Base-by-base conservation (phyloP, 1,284 basidiomycete species). In the Ustilago curta region DNA sequence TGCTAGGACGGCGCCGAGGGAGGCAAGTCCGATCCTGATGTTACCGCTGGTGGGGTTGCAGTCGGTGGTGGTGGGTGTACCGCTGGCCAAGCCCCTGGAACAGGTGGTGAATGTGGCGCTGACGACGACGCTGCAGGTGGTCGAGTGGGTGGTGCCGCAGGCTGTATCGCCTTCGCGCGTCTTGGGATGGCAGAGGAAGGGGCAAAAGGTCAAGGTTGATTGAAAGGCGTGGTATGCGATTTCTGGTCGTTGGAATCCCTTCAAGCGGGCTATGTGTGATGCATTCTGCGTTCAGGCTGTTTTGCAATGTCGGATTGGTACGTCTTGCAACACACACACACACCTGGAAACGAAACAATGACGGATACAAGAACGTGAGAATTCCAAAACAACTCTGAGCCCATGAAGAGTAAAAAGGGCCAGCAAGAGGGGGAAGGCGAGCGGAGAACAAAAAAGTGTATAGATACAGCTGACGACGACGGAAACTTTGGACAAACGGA, bases 391-490 rank as follows among this genome's bases (percentile, higher is more conserved):
- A 49, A 60, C 57, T 69, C 67, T 70, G 67, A 60, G 67, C 67
- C 67, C 67, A 39, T 19, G 35, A 21, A 43, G 27, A 7, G 40
- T 42, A n/a, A 43, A 16, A 32, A 48, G 67, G 67, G 67, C 67
- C 67, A 70, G 67, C 61, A 70, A 64, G 67, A 27, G 23, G 31
- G 31, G 18, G 19, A 31, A 7, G 25, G 25, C 21, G n/a, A 11
- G 39, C 14, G 39, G 25, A 16, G n/a, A 11, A 29, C 14, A 31
- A 54, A 37, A 23, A 18, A 35, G 27, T 29, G 39, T 71, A 71
- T 42, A 53, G 63, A 71, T 71, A 71, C 69, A 71, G 69, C 59
- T 25, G 16, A 18, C 16, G 43, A 45, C 23, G 29, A 29, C 29
- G 32, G 2, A 23, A 18, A 19, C 25, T 21, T 32, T 16, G 21